phyloP scores from a whole-genome alignment of 2,329 filamentous ascomycete species.

The Phaeoacremonium minimum region DNA sequence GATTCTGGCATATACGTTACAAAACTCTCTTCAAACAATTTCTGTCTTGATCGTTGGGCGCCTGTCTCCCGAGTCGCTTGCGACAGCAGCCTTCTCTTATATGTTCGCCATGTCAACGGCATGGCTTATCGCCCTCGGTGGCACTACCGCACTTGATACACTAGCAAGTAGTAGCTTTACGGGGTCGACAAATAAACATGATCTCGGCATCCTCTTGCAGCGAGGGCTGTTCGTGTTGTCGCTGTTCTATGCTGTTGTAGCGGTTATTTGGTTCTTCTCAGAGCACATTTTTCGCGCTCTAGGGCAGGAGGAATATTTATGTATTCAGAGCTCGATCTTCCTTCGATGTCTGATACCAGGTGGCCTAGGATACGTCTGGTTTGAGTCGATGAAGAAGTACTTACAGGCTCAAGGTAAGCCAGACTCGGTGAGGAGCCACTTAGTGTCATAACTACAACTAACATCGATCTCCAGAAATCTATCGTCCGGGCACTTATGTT shows the following conservation, averaged over 20 bases:
- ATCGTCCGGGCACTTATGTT: conserved; percentile 77
- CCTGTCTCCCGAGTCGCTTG: conserved; percentile 72
- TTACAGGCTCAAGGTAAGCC: conserved; percentile 79
- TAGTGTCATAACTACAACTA: conserved; percentile 1
- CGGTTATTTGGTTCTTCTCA: conserved; percentile 69
- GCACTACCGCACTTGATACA: conserved; percentile 82
- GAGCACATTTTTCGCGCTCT: conserved; percentile 70
- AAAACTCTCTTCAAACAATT: conserved; percentile 79
- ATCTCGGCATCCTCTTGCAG: conserved; percentile 75
- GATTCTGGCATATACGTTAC: conserved; percentile 78
- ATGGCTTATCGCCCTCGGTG: conserved; percentile 82
- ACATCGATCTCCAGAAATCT: conserved; percentile 45
- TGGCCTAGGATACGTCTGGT: conserved; percentile 82
- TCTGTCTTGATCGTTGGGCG: conserved; percentile 80
- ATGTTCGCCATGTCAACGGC: conserved; percentile 92
- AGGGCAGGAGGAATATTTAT: conserved; percentile 76
- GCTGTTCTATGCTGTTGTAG: conserved; percentile 68
- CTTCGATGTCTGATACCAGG: conserved; percentile 72
- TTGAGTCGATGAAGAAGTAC: conserved; percentile 82
- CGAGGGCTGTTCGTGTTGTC: conserved; percentile 69
- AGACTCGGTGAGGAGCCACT: conserved; percentile 44
- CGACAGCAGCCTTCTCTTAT: conserved; percentile 81
- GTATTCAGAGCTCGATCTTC: conserved; percentile 68
- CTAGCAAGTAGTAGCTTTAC: conserved; percentile 81
- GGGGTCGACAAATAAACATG: conserved; percentile 71